Conservation (phyloP, 2,329 filamentous ascomycete species). For the Coniella lustricola region DNA sequence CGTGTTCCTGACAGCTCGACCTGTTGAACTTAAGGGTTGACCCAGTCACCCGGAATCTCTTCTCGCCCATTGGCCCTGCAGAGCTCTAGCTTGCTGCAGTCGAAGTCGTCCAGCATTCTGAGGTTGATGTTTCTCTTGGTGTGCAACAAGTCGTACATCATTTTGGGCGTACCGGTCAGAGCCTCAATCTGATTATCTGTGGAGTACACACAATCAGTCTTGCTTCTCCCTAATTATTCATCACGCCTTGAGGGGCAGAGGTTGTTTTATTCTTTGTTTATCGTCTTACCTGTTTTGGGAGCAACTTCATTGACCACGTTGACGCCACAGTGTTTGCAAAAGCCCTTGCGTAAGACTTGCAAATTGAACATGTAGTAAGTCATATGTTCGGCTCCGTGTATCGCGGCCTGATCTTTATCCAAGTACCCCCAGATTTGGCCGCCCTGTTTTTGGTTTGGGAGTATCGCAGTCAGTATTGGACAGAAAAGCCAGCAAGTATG, state of each 20-base stretch:
- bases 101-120: constrained; percentile 31
- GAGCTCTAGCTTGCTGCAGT: constrained; percentile 25
- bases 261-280: too few relatives aligned
- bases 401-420: constrained; percentile 28
- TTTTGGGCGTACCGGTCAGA: constrained; percentile 23
- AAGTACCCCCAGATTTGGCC: constrained; percentile 41
- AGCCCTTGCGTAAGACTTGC: constrained; percentile 31
- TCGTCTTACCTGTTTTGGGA: constrained; percentile 22
- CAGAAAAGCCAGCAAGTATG: too few relatives aligned
- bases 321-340: constrained; percentile 44
- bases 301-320: constrained; percentile 28
- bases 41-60: constrained; percentile 27
- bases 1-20: not conserved
- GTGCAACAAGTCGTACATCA: constrained; percentile 16
- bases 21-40: constrained; percentile 29
- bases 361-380: constrained; percentile 30
- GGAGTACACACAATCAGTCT: not conserved
- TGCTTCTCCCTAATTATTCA: too few relatives aligned
- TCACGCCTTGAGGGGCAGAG: too few relatives aligned
- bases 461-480: not conserved
- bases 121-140: constrained; percentile 30
- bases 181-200: constrained; percentile 27
- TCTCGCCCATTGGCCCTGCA: constrained; percentile 23
- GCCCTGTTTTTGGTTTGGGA: constrained; percentile 25
- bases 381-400: constrained; percentile 35